Conservation (phyloP, 2,329 filamentous ascomycete species). For the Colletotrichum viniferum region DNA sequence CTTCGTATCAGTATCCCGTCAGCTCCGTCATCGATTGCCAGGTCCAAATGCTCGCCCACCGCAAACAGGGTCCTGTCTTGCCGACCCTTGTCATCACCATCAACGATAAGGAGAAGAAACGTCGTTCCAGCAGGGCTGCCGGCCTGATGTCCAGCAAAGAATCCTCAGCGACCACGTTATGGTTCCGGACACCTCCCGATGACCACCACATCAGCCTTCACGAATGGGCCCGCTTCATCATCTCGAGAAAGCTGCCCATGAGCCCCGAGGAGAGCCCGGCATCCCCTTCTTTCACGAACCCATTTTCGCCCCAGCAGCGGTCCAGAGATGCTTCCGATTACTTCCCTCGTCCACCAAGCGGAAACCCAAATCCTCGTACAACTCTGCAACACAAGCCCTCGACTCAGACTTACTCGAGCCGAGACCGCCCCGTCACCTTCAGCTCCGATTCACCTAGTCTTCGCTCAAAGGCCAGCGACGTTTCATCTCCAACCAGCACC, state of each 20-base stretch:
- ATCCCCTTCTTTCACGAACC: slow-evolving; percentile 59
- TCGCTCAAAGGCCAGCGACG: slow-evolving; percentile 65
- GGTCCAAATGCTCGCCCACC: slow-evolving; percentile 62
- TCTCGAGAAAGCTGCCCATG: slow-evolving; percentile 46
- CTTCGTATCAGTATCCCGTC: slow-evolving; percentile 57
- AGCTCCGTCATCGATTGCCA: slow-evolving; percentile 60
- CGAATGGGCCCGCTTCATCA: slow-evolving; percentile 64
- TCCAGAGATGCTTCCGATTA: slow-evolving; percentile 46
- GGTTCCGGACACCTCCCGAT: slow-evolving; percentile 60
- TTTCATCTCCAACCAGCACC: slow-evolving; percentile 62
- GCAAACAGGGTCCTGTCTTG: slow-evolving; percentile 63
- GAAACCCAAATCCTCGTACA: slow-evolving; percentile 39
- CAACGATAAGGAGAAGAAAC: slow-evolving; percentile 65
- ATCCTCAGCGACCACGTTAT: slow-evolving; percentile 51
- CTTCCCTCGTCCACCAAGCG: slow-evolving; percentile 48
- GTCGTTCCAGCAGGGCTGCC: slow-evolving; percentile 67
- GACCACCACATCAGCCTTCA: slow-evolving; percentile 57
- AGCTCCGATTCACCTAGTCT: slow-evolving; percentile 65
- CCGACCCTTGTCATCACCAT: slow-evolving; percentile 65
- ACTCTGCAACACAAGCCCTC: slow-evolving; percentile 54
- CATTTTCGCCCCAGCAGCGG: slow-evolving; percentile 45
- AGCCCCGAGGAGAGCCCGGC: slow-evolving; percentile 57
- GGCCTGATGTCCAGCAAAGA: slow-evolving; percentile 60
- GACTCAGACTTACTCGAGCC: slow-evolving; percentile 50
- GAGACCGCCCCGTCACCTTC: slow-evolving; percentile 55